Base-by-base conservation (phyloP, 1,139 yeast genomes). In the Pichia norvegensis region DNA sequence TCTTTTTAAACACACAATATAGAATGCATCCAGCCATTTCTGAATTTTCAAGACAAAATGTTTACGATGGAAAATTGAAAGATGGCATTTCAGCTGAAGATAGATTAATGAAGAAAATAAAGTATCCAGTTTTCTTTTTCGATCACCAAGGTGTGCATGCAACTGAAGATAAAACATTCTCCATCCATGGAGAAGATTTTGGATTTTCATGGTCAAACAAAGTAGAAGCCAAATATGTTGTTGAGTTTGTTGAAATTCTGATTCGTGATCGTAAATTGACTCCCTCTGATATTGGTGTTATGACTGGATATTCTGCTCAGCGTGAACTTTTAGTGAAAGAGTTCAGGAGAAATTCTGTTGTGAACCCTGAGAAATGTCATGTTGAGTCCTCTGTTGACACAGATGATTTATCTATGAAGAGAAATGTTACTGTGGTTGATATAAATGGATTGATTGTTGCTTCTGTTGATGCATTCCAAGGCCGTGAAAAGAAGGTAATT, bases 381-480 rank as follows among this genome's bases (percentile, higher is more conserved):
- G 66, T 79, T 45, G 68, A 67, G 44, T 68, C 42, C 67, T 72
- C 22, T 74, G 50, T 52, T 27, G 61, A 57, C 37, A 55, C 55
- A 36, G 61, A 57, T 43, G 61, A 56, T 47, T 43, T 56, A 4
- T 55, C 52, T 19, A 50, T 43, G 33, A 46, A 47, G 23, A 51
- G 51, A 33, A 52, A 49, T 20, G 43, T 50, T 11, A 55, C 60
- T 7, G 77, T 81, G 47, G 81, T 79, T 56, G 71, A 74, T 31
- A 78, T 81, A 42, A 75, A 80, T 35, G 82, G 74, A 20, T 72
- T 81, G n/a, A 76, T 79, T 73, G 73, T 81, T 45, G 84, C 87
- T 1, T 81, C 94, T 38, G 95, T 88, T 29, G 97, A 88, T 67
- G 95, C 96, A 0, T 88, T 88, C 73, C 97, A 88, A 67, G 97